A percentile compares a stretch with the other conserved stretches of the same genome.
Conservation (phyloP, 1,139 yeast genomes). For the Spencermartinsiella ligniputridi region DNA sequence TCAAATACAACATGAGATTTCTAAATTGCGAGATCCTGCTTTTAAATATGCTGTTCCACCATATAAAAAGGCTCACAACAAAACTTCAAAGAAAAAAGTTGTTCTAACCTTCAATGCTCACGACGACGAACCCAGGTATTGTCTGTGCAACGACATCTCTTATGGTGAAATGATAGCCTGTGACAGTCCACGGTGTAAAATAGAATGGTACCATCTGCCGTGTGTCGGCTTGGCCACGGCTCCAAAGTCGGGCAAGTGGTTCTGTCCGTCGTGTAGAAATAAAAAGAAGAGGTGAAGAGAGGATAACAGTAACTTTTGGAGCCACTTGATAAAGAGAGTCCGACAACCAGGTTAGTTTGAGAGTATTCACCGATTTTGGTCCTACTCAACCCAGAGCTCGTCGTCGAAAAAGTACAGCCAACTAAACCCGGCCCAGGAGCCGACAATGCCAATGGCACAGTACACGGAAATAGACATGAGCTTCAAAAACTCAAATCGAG, state of each 20-base stretch:
- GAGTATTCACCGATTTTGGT: too few species aligned
- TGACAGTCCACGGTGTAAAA: constrained; percentile 69
- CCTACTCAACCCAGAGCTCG: constrained; percentile 31
- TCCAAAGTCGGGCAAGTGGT: constrained; percentile 36
- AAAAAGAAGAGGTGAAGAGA: not conserved
- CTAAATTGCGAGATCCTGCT: constrained; percentile 9
- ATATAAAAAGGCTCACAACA: not conserved
- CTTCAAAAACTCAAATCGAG: constrained; percentile 57
- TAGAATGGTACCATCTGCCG: constrained; percentile 73
- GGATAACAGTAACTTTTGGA: not conserved
- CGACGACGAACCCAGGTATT: constrained; percentile 40
- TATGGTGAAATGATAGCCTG: constrained; percentile 91
- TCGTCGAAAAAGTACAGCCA: constrained; percentile 73
- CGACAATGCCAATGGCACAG: constrained; percentile 78
- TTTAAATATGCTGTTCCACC: not conserved
- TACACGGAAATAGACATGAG: constrained; percentile 82
- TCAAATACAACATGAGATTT: constrained; percentile 11
- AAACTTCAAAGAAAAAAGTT: not conserved
- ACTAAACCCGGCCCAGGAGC: constrained; percentile 84
- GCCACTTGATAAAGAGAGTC: too few species aligned
- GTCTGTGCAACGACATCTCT: constrained; percentile 75
- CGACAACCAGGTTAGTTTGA: not conserved
- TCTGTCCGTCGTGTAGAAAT: constrained; percentile 30
- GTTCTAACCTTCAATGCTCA: constrained; percentile 1
- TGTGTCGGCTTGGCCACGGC: constrained; percentile 62